A percentile compares a stretch with the other conserved stretches of the same genome.
These are phyloP conservation scores for Pyrenophora graminea DNA, from an alignment of 2,329 filamentous ascomycete genomes.

Conservation along the genomic window DNA sequence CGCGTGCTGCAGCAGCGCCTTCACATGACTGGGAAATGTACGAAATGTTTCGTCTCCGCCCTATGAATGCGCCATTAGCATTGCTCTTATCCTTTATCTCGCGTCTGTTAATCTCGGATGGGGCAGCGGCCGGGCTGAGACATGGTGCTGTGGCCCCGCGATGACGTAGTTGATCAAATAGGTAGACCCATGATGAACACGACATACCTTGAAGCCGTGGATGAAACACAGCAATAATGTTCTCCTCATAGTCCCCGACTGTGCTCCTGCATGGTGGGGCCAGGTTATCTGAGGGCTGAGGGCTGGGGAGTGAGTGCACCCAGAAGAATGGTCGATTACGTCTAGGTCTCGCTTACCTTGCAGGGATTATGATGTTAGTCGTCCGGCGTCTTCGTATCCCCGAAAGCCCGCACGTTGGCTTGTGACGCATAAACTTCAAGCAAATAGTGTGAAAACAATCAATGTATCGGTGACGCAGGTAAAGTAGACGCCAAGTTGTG, in stretches of 20 bases:
- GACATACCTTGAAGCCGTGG: slow-evolving; percentile 77
- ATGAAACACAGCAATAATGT: slow-evolving; percentile 82
- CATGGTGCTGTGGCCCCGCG: neutral
- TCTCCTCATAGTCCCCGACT: slow-evolving; percentile 66
- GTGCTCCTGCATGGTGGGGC: slow-evolving; percentile 41
- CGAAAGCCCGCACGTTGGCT: neutral
- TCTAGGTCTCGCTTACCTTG: slow-evolving; percentile 23
- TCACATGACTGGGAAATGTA: slow-evolving; percentile 73
- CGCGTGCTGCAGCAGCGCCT: slow-evolving; percentile 64
- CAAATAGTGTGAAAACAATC: neutral
- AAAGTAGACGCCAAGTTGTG: neutral
- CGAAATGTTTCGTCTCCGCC: slow-evolving; percentile 80
- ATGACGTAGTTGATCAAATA: slow-evolving; percentile 3
- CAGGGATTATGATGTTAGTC: slow-evolving; percentile 3
- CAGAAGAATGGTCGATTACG: slow-evolving; percentile 22
- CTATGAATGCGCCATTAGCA: slow-evolving; percentile 46
- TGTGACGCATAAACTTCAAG: slow-evolving; percentile 1
- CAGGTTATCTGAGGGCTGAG: slow-evolving; percentile 8
- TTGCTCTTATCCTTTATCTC: neutral
- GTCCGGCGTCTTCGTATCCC: neutral
- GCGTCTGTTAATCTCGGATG: too few species aligned
- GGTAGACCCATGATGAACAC: too few species aligned
- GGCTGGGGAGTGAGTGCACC: neutral
- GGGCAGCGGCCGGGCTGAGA: neutral
- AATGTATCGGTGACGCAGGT: neutral